Evolutionary conservation across 1,284 basidiomycete species (phyloP).

Genomic region (Ustilago lituana): DNA sequence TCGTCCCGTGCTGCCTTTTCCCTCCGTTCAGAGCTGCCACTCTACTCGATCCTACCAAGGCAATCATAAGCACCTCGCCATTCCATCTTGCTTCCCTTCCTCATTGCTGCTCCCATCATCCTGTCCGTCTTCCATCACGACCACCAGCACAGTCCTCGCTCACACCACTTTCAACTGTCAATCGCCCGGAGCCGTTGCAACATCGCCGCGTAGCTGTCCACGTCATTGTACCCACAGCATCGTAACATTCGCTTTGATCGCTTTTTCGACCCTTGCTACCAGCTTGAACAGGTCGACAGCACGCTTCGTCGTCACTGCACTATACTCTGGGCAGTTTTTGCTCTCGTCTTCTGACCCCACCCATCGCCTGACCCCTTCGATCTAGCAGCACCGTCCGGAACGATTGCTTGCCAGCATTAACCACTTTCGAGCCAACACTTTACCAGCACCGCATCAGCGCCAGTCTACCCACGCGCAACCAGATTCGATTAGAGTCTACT

Average conservation of each 20-base stretch:
- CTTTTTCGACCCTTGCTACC: background rate
- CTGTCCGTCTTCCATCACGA: background rate
- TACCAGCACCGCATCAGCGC: background rate
- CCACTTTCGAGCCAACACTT: background rate
- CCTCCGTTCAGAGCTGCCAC: background rate
- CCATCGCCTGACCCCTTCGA: background rate
- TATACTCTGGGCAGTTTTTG: background rate
- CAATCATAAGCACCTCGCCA: background rate
- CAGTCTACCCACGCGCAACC: background rate
- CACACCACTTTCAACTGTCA: background rate
- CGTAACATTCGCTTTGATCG: background rate
- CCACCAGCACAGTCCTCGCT: background rate
- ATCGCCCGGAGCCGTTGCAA: no score
- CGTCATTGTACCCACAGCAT: background rate
- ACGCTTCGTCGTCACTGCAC: background rate
- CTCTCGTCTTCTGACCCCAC: background rate
- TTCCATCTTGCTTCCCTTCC: constrained; percentile 3
- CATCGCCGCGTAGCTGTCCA: no score
- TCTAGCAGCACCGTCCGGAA: constrained; percentile 22
- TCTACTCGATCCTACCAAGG: constrained; percentile 13
- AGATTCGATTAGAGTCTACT: background rate
- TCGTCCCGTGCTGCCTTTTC: background rate
- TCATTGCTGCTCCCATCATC: background rate
- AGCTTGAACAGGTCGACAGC: background rate
- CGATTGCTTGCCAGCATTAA: constrained; percentile 11